Conservation (phyloP, 345 rosid genomes). For the Trapa incisa region DNA sequence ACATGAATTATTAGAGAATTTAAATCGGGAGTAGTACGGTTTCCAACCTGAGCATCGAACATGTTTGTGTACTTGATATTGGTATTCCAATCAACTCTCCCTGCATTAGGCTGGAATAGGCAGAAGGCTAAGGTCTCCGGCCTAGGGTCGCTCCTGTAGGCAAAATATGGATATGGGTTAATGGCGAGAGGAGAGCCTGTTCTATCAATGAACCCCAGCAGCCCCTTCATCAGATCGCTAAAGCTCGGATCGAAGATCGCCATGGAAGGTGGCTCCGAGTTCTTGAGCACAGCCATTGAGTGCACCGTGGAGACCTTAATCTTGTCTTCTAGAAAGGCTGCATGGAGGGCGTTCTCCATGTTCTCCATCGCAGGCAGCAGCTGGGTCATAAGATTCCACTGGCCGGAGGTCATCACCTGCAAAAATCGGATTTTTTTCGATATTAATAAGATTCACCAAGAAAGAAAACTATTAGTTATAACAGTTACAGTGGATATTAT, state of each 20-base stretch:
- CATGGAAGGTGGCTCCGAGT: conserved; percentile 70
- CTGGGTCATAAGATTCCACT: conserved; percentile 35
- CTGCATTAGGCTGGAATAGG: conserved; percentile 69
- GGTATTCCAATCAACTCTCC: conserved; percentile 52
- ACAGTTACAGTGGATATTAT: too few species aligned
- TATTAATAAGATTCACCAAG: too few species aligned
- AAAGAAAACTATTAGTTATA: too few species aligned
- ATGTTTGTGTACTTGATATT: conserved; percentile 81
- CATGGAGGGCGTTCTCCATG: conserved; percentile 56
- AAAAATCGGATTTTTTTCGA: background rate
- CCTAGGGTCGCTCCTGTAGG: conserved; percentile 59
- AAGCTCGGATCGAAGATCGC: conserved; percentile 41
- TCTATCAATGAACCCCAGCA: conserved; percentile 47
- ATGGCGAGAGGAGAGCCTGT: conserved; percentile 70
- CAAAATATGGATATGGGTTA: conserved; percentile 83
- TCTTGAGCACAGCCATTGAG: conserved; percentile 49
- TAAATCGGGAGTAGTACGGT: background rate
- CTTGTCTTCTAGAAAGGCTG: conserved; percentile 44
- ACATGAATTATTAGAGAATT: background rate
- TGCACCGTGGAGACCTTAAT: conserved; percentile 79
- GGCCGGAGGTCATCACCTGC: conserved; percentile 23
- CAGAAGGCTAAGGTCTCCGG: conserved; percentile 72
- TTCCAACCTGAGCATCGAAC: conserved; percentile 84
- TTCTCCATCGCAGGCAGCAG: conserved; percentile 81
- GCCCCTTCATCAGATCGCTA: conserved; percentile 47